Base-by-base conservation (phyloP, 805 yeast genomes). In the Starmerella asiatica region DNA sequence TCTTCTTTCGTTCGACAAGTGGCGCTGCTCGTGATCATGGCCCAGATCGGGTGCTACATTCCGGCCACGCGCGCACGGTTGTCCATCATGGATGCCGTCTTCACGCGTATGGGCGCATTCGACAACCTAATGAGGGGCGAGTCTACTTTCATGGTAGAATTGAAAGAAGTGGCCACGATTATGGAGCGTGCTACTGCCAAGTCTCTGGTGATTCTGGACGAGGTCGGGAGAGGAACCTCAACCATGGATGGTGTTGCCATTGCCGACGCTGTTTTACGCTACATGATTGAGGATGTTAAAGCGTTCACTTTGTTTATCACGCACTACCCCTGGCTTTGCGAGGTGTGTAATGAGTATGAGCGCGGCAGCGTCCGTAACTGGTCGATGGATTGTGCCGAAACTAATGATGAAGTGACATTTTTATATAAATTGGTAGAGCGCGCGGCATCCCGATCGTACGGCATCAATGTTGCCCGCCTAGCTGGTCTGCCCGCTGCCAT, bases 71-170 rank as follows among this genome's bases (percentile, higher is more conserved):
- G 52, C 1, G 81, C 81, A 1, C 58, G 61, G 4, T 47, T 82
- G 24, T 81, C 93, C 1, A 59, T 83, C 1, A 75, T 84, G 50
- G 85, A 77, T 52, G 68, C 66, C 15, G 56, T 72, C 0, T 62
- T 57, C 38, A 69, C 75, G 1, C 50, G 68, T 16, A 78, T 83
- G 75, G 94, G 94, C 0, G 91, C 94, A 0, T 69, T 72, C 29
- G 96, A 85, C 59, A 73, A 83, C 51, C 64, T 85, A 33, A 50
- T 83, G 36, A 64, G 65, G 18, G 88, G 91, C 2, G 74, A 80
- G 50, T 81, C 93, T 0, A 85, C 94, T 0, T 85, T 86, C 54
- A 76, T 76, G 75, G 75, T 76, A 14, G 93, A 80, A 54, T 67
- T 80, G 67, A 60, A 63, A 28, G 86, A 81, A 49, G 76, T 84